Conservation (phyloP, 1,139 yeast genomes). For the Geotrichum aggregatum region DNA sequence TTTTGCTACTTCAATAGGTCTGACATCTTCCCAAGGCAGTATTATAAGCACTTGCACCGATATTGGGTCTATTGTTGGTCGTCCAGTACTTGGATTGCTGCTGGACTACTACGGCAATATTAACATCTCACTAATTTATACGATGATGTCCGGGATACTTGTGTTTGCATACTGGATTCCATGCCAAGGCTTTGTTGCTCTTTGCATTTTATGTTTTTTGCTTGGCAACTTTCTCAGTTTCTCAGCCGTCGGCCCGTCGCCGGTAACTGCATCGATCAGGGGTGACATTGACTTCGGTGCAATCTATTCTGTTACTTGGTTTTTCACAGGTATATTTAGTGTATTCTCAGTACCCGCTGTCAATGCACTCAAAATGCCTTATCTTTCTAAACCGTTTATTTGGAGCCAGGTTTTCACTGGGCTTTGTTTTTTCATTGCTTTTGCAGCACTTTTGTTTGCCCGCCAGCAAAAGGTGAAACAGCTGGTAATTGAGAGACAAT, state of each 20-base stretch:
- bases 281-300: slow-evolving; percentile 49
- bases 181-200: slow-evolving; percentile 50
- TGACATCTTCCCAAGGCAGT: slow-evolving; percentile 54
- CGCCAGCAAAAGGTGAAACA: not conserved
- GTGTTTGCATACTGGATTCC: slow-evolving; percentile 62
- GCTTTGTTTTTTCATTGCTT: slow-evolving; percentile 22
- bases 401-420: slow-evolving; percentile 63
- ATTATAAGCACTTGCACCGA: slow-evolving; percentile 57
- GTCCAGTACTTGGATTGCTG: slow-evolving; percentile 57
- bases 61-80: slow-evolving; percentile 61
- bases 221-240: slow-evolving; percentile 54
- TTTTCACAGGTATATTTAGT: slow-evolving; percentile 45
- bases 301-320: slow-evolving; percentile 57
- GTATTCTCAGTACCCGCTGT: slow-evolving; percentile 42
- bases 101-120: slow-evolving; percentile 59
- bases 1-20: slow-evolving; percentile 58
- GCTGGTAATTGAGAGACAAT: too few species aligned
- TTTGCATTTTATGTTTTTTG: slow-evolving; percentile 46
- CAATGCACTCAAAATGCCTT: slow-evolving; percentile 21
- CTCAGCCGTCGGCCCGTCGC: slow-evolving; percentile 36
- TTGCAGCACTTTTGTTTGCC: slow-evolving; percentile 5
- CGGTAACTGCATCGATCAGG: slow-evolving; percentile 46
- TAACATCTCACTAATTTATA: slow-evolving; percentile 45
- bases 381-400: slow-evolving; percentile 43
- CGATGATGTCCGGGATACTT: slow-evolving; percentile 33